phyloP scores from a whole-genome alignment of 1,139 yeast genomes.

The Suzukiozyma palmioleophila region DNA sequence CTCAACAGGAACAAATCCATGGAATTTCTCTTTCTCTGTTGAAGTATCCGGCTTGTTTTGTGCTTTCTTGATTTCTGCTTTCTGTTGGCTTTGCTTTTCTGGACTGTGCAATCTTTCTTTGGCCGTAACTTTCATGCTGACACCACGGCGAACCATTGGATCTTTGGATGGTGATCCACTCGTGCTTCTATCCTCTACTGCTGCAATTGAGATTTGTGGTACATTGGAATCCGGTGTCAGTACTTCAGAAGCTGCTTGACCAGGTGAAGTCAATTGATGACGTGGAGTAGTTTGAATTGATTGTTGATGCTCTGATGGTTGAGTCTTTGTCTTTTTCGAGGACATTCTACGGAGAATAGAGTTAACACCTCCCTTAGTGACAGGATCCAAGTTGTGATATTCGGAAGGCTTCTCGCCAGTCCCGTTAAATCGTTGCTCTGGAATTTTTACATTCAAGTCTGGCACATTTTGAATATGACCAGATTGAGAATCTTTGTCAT shows the following conservation, averaged over 20 bases:
- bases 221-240: slow-evolving; percentile 1
- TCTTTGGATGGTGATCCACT: slow-evolving; percentile 21
- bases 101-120: slow-evolving; percentile 37
- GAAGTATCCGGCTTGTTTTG: slow-evolving; percentile 33
- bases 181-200: neutral
- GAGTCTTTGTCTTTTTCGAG: slow-evolving; percentile 25
- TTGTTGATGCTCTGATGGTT: slow-evolving; percentile 12
- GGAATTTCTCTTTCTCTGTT: slow-evolving; percentile 23
- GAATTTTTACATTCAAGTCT: slow-evolving; percentile 13
- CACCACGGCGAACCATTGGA: slow-evolving; percentile 58
- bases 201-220: slow-evolving; percentile 2
- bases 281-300: neutral
- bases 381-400: slow-evolving; percentile 31
- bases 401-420: slow-evolving; percentile 16
- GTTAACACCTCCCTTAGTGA: slow-evolving; percentile 27
- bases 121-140: slow-evolving; percentile 59
- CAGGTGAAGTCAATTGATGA: neutral
- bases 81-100: slow-evolving; percentile 6
- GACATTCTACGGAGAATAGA: slow-evolving; percentile 39
- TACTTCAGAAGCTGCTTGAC: neutral
- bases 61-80: slow-evolving; percentile 10
- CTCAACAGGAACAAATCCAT: slow-evolving; percentile 45
- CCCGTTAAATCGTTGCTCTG: slow-evolving; percentile 37
- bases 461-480: slow-evolving; percentile 2
- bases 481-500: slow-evolving; percentile 14